Percentiles rank a stretch among this genome's conserved stretches.
These are phyloP conservation scores for Irpex sp. DNA, from an alignment of 1,284 basidiomycete species.

Conservation along the genomic window DNA sequence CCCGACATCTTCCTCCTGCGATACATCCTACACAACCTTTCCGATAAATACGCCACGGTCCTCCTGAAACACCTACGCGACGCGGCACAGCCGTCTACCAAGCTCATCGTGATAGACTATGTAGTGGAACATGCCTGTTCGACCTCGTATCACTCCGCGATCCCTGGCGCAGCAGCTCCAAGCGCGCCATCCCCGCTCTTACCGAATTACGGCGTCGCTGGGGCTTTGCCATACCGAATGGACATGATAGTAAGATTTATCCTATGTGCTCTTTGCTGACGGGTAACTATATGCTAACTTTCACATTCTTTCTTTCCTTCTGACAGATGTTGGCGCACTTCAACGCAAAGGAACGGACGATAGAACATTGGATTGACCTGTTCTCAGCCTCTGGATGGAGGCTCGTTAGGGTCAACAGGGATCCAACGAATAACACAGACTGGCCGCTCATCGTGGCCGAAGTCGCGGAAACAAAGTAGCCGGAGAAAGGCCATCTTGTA, in stretches of 20 bases:
- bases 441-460: background rate
- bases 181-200: conserved; percentile 6
- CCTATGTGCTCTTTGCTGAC: background rate
- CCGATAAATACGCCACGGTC: conserved; percentile 15
- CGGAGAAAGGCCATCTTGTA: too few relatives aligned
- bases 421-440: background rate
- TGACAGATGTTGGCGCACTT: background rate
- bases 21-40: conserved; percentile 27
- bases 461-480: too few relatives aligned
- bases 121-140: conserved; percentile 6
- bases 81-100: conserved; percentile 16
- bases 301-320: background rate
- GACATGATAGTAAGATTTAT: conserved; percentile 6
- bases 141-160: background rate
- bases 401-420: background rate
- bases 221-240: conserved; percentile 3
- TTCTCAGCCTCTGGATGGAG: background rate
- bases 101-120: conserved; percentile 14
- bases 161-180: conserved; percentile 6
- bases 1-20: conserved; percentile 21
- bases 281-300: background rate
- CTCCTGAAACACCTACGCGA: conserved; percentile 23
- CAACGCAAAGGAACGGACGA: background rate
- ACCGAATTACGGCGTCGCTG: conserved; percentile 5
- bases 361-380: background rate